Conservation (phyloP, 345 rosid species). For the Garcia nutans region DNA sequence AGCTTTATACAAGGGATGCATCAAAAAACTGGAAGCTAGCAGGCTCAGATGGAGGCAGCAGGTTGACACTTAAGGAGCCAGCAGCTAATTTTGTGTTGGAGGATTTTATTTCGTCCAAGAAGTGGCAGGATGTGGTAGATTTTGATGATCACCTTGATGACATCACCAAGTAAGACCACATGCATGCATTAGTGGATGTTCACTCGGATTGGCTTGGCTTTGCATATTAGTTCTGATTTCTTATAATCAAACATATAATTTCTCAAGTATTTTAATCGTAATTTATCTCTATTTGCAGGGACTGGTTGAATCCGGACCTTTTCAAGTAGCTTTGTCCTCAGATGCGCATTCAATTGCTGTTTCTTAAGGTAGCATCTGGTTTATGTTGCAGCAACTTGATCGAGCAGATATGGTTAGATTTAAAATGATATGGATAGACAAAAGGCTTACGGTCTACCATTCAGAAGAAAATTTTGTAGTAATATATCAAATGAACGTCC, state of each 20-base stretch:
- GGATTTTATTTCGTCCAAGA: conserved; percentile 72
- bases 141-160: conserved; percentile 95
- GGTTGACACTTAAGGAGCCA: conserved; percentile 69
- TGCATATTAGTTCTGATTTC: background rate
- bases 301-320: conserved; percentile 88
- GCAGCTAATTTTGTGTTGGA: conserved; percentile 63
- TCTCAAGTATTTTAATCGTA: conserved; percentile 8
- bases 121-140: conserved; percentile 81
- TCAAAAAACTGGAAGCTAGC: conserved; percentile 83
- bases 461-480: conserved; percentile 5
- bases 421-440: background rate
- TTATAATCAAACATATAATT: background rate
- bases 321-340: conserved; percentile 49
- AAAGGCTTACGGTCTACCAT: background rate
- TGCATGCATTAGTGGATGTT: background rate
- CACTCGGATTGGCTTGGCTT: background rate
- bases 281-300: conserved; percentile 50
- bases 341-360: background rate
- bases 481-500: background rate
- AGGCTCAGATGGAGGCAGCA: conserved; percentile 65
- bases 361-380: background rate
- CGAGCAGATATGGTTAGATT: background rate
- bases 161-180: conserved; percentile 63
- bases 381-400: background rate
- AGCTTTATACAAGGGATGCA: conserved; percentile 84